phyloP scores from a whole-genome alignment of 352 stramenopile genomes.

The Aphanomyces astaci region DNA sequence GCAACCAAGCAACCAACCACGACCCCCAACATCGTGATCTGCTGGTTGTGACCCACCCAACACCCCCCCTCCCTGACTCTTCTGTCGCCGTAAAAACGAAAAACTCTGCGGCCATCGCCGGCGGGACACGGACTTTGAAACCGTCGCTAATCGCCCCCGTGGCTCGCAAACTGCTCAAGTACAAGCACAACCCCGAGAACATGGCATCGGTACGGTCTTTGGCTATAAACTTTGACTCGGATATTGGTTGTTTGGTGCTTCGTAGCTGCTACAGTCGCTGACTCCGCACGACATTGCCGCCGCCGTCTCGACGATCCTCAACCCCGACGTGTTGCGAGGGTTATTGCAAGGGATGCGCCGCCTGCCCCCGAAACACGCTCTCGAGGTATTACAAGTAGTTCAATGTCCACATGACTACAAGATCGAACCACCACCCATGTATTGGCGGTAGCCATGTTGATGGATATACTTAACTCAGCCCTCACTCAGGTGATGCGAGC shows the following conservation, averaged over 20 bases:
- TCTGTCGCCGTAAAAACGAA: not conserved
- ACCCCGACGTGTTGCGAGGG: not conserved
- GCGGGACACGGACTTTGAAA: not conserved
- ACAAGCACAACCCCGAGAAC: not conserved
- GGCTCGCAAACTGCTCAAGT: constrained; percentile 3
- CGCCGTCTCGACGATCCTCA: not conserved
- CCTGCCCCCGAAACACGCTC: not conserved
- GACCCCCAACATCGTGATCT: not conserved
- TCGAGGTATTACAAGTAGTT: not conserved
- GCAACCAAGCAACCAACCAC: constrained; percentile 3
- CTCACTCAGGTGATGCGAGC: not conserved
- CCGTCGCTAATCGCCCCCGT: not conserved
- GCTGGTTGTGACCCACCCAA: no score
- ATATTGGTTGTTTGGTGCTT: not conserved
- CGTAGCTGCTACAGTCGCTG: not conserved
- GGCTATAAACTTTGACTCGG: not conserved
- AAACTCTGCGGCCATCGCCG: not conserved
- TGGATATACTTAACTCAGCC: no score
- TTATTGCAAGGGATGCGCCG: not conserved
- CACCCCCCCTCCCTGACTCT: not conserved
- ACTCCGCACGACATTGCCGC: not conserved
- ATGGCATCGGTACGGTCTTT: not conserved
- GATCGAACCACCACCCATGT: no score
- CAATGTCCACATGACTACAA: not conserved
- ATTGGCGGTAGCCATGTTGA: no score